phyloP scores from a whole-genome alignment of 2,329 filamentous ascomycete genomes.

The Apiospora saccharicola region DNA sequence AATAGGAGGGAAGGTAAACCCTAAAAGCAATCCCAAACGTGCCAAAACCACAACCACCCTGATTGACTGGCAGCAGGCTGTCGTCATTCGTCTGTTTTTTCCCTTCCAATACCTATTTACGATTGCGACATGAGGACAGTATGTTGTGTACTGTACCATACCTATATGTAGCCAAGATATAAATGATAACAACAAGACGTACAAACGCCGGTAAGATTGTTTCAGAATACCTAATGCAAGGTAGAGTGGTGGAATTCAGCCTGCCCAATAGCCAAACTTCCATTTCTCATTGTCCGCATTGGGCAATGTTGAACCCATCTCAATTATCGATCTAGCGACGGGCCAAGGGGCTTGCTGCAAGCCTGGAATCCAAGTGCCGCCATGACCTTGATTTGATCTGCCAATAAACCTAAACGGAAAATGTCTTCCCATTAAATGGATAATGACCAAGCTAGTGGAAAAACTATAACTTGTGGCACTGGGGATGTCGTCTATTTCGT shows the following conservation, averaged over 20 bases:
- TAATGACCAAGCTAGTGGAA: background rate
- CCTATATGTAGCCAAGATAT: background rate
- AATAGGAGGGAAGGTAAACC: background rate
- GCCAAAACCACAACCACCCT: background rate
- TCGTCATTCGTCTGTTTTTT: background rate
- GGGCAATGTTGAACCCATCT: background rate
- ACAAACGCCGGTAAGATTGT: background rate
- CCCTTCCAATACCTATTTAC: too few species aligned
- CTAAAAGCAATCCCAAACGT: background rate
- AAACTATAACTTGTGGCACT: background rate
- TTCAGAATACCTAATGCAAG: slow-evolving; percentile 9
- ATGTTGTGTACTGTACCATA: background rate
- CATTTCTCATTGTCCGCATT: slow-evolving; percentile 3
- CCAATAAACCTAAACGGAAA: slow-evolving; percentile 2
- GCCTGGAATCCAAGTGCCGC: background rate
- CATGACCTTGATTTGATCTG: background rate
- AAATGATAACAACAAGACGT: background rate
- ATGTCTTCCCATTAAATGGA: background rate
- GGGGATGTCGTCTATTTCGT: background rate
- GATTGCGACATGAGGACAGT: background rate
- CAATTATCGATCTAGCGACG: background rate
- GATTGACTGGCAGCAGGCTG: background rate
- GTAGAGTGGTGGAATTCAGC: background rate
- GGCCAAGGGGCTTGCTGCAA: background rate
- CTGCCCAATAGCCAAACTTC: background rate